Base-by-base conservation (phyloP, 176 grass and related monocot genomes). In the Pontederia crassipes region DNA sequence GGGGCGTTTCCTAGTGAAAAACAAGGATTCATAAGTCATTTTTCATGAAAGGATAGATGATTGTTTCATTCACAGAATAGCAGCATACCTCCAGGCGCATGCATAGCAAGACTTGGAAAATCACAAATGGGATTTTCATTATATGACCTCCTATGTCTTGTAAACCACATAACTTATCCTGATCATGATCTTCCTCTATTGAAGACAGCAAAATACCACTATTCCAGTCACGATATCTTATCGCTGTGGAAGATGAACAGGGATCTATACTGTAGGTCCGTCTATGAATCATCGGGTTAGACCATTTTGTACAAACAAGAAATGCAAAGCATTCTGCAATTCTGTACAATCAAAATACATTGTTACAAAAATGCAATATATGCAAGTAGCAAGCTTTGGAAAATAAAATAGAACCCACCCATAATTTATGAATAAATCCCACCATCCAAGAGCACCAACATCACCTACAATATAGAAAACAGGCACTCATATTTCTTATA, bases 321-420 rank as follows among this genome's bases (percentile, higher is more conserved):
- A 90, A 96, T 58, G 91, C 86, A 80, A 96, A 96, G 67, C 83
- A 90, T 65, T 96, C 91, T 1, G 91, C 86, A 49, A 96, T 96
- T 64, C 91, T 96, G 83, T 58, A 87, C 18, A 69, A 55, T 35
- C 55, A 78, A 70, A 66, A 32, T 64, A 54, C 16, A 52, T 0
- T 24, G 58, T 84, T 67, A 89, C 29, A 62, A 10, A 61, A 82
- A 78, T 52, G 2, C 8, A 81, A 17, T 8, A 46, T 24, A 12
- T 50, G 20, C 20, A 47, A 63, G 20, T 13, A 14, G 58, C 62
- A 29, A 73, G 27, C 32, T 53, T 9, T 47, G 65, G 52, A 8
- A 11, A 12, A 48, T 15, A 68, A 52, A 24, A 52, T 49, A 15
- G 32, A n/a, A 58, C 69, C 78, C 80, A 96, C 91, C 91, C 91